These are phyloP conservation scores for Candida cerambycidarum DNA, from an alignment of 805 yeast genomes.

Conservation along the genomic window DNA sequence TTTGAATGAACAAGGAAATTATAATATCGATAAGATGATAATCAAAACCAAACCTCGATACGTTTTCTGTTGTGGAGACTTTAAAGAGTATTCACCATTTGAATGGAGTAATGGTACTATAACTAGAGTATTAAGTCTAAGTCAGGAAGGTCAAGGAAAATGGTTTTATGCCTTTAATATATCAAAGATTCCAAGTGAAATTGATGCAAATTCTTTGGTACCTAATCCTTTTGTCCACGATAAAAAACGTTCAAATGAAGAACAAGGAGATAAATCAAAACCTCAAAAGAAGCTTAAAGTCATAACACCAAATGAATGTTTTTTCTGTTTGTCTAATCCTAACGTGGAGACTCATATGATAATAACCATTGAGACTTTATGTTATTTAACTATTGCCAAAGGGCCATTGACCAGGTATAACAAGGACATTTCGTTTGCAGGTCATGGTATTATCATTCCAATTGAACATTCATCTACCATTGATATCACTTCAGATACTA, in stretches of 20 bases:
- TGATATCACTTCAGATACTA: slow-evolving; percentile 25
- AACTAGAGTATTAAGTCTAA: slow-evolving; percentile 68
- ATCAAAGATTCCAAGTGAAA: slow-evolving; percentile 12
- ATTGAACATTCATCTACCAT: slow-evolving; percentile 61
- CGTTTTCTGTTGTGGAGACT: slow-evolving; percentile 61
- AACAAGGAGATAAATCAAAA: slow-evolving; percentile 6
- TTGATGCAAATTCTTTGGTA: slow-evolving; percentile 11
- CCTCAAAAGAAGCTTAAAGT: slow-evolving; percentile 33
- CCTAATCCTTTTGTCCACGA: slow-evolving; percentile 27
- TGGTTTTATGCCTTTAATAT: slow-evolving; percentile 76
- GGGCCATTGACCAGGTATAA: slow-evolving; percentile 72
- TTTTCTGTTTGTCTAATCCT: slow-evolving; percentile 82
- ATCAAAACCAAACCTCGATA: slow-evolving; percentile 56
- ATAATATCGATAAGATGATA: slow-evolving; percentile 46
- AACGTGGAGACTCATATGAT: slow-evolving; percentile 77
- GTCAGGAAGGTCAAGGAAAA: slow-evolving; percentile 51
- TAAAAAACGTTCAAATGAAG: slow-evolving; percentile 17
- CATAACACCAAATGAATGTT: slow-evolving; percentile 65
- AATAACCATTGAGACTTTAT: slow-evolving; percentile 63
- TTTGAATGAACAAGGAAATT: slow-evolving; percentile 50
- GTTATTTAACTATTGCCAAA: slow-evolving; percentile 76
- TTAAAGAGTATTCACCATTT: slow-evolving; percentile 58
- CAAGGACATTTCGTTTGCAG: slow-evolving; percentile 57
- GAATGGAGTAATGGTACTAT: slow-evolving; percentile 49
- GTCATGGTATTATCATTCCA: slow-evolving; percentile 81